These are phyloP conservation scores for Juglanconis juglandina DNA, from an alignment of 2,329 filamentous ascomycete genomes.

Conservation along the genomic window DNA sequence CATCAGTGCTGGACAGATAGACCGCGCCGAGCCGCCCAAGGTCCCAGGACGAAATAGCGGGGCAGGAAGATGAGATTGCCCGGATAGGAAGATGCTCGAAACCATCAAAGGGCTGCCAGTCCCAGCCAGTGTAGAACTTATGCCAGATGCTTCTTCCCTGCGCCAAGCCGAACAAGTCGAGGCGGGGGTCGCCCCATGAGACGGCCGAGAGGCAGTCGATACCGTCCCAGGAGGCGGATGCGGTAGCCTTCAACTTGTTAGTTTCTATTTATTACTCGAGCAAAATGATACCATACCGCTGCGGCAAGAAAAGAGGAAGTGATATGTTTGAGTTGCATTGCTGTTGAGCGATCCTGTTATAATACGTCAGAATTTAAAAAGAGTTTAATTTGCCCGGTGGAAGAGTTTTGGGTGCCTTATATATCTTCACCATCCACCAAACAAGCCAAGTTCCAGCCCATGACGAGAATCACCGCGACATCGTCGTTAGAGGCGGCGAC, in stretches of 20 bases:
- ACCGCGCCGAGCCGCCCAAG: background rate
- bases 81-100: background rate
- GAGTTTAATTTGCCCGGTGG: no score
- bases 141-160: background rate
- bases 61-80: background rate
- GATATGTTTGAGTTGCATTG: no score
- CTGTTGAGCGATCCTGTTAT: no score
- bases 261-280: background rate
- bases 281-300: background rate
- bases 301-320: background rate
- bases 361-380: no score
- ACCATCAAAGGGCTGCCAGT: background rate
- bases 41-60: background rate
- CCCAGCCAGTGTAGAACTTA: constrained; percentile 1
- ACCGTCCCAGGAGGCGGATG: background rate
- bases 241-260: background rate
- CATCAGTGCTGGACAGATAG: background rate
- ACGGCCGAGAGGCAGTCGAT: background rate
- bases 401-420: no score
- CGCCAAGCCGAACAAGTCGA: background rate
- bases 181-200: background rate
- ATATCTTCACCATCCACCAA: no score
- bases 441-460: background rate
- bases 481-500: background rate
- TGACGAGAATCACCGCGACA: background rate